These are phyloP conservation scores for Lepidium didymum DNA, from an alignment of 345 rosid species.

Conservation along the genomic window DNA sequence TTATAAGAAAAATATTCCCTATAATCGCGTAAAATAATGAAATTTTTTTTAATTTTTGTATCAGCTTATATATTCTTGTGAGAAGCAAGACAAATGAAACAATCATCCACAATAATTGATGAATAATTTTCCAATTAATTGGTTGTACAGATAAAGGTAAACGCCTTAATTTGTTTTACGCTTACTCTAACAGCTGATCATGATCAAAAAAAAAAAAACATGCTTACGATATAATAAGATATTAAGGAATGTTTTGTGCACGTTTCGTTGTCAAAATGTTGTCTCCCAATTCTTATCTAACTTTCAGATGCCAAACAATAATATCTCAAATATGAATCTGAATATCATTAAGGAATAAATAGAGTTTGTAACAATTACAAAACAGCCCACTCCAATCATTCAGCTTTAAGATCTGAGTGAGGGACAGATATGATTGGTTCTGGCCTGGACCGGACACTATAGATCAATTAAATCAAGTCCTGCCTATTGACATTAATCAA, in stretches of 20 bases:
- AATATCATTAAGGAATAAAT: no score
- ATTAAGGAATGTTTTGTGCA: slow-evolving; percentile 16
- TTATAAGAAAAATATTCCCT: no score
- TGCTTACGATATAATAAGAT: not conserved
- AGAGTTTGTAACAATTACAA: no score
- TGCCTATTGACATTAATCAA: not conserved
- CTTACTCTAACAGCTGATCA: no score
- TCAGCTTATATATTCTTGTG: not conserved
- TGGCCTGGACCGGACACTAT: not conserved
- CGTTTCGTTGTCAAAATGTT: slow-evolving; percentile 17
- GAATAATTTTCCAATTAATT: not conserved
- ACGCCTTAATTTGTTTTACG: not conserved
- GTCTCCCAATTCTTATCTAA: slow-evolving; percentile 17
- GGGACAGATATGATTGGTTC: not conserved
- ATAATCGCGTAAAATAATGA: no score
- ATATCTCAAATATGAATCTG: no score
- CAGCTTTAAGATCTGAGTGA: not conserved
- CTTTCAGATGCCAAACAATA: not conserved
- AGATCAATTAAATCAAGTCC: not conserved
- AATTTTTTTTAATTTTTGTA: no score
- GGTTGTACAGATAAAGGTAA: not conserved
- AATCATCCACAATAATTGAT: not conserved
- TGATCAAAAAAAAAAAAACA: no score
- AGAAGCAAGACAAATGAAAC: not conserved
- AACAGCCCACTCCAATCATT: not conserved